Evolutionary conservation across 1,284 basidiomycete species (phyloP), one percentile per base, ranked within the genome.

Genomic region (Leccinum fuscescens): DNA sequence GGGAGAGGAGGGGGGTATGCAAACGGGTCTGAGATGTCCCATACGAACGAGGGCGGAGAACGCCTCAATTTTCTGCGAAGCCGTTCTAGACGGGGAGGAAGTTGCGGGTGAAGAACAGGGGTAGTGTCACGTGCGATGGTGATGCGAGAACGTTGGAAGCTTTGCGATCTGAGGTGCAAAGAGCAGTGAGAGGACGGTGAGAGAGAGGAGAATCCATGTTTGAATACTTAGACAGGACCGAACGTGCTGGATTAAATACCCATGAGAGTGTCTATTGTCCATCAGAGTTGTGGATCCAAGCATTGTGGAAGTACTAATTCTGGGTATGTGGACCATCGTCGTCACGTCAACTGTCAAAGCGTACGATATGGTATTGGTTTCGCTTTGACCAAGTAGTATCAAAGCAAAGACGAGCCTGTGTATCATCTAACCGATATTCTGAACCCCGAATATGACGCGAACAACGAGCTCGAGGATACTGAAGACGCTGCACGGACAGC

Each of bases 11-110:
- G 48, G 1, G 22, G 14, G 3, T 3, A n/a, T 27, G 24, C 48
- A 12, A 72, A 70, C 0, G 68, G 68, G 54, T 70, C 39, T 0
- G 15, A 12, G 6, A 54, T 51, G 58, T 69, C 67, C 68, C 68
- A 69, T 6, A 62, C 59, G 50, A 68, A 49, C 22, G 46, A 2
- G 22, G 46, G 20, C 2, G 22, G 46, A 7, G 46, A 22, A 24
- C 22, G 20, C 12, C 6, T 5, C 4, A 14, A 12, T 7, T 52
- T 52, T 1, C 6, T 53, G 29, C 51, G 29, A 39, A 22, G 51
- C 20, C 22, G 20, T 20, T 12, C 2, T 24, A 24, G 48, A 49
- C 48, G 48, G 14, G 15, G 14, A 15, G 48, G 48, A 24, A 49
- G 7, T 4, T 14, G 22, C 14, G 20, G 14, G 37, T 8, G 15